Conservation (phyloP, 2,329 filamentous ascomycete genomes). For the Gnomoniopsis sp. region DNA sequence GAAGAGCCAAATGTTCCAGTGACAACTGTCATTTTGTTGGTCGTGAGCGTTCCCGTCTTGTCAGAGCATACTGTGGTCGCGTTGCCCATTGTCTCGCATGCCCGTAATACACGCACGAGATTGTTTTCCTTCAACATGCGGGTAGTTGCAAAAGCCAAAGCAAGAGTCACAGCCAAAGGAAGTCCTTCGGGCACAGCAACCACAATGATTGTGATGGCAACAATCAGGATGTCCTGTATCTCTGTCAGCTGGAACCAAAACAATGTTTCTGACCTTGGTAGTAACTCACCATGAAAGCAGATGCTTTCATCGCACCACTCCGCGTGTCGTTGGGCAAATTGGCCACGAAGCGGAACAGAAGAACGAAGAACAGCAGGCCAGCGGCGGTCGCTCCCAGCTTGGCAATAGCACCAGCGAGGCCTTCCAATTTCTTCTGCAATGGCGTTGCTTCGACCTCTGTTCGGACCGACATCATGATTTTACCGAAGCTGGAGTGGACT, state of each 20-base stretch:
- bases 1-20: conserved; percentile 60
- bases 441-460: conserved; percentile 51
- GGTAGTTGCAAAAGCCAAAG: conserved; percentile 64
- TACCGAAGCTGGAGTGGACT: conserved; percentile 50
- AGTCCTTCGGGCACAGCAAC: conserved; percentile 66
- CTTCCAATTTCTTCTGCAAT: conserved; percentile 50
- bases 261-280: not conserved
- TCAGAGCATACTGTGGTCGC: conserved; percentile 62
- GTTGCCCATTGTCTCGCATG: conserved; percentile 70
- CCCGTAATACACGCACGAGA: conserved; percentile 62
- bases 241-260: not conserved
- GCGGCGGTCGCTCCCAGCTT: conserved; percentile 62
- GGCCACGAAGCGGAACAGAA: conserved; percentile 74
- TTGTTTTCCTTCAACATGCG: conserved; percentile 69
- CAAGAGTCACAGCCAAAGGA: conserved; percentile 64
- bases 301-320: conserved; percentile 52
- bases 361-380: conserved; percentile 68
- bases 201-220: conserved; percentile 62
- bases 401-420: conserved; percentile 40
- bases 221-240: conserved; percentile 52
- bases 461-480: conserved; percentile 53
- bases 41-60: conserved; percentile 72
- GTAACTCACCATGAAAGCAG: conserved; percentile 44
- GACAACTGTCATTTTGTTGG: conserved; percentile 75
- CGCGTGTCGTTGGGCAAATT: conserved; percentile 49